Percentiles rank a stretch among this genome's conserved stretches.
phyloP scores from a whole-genome alignment of 2,329 filamentous ascomycete genomes.

The Sporothrix dimorphospora region DNA sequence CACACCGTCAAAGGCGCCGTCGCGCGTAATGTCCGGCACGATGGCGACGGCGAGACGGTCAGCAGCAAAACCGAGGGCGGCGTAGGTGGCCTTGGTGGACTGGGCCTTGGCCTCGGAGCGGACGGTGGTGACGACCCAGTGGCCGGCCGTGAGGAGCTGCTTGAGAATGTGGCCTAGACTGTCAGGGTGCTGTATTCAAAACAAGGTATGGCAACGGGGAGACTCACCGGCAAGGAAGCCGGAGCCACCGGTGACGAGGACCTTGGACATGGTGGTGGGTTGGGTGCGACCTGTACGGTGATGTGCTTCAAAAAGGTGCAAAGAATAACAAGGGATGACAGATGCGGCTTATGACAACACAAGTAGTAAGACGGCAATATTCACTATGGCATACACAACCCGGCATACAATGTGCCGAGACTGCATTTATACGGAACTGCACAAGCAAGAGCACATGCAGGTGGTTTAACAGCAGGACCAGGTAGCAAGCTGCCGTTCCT shows the following conservation, averaged over 20 bases:
- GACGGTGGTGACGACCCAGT: constrained; percentile 20
- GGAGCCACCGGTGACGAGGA: constrained; percentile 16
- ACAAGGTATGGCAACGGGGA: background rate
- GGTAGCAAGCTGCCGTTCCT: background rate
- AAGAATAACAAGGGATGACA: too few species aligned
- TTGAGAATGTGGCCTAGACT: background rate
- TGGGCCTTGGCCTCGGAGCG: constrained; percentile 22
- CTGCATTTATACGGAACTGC: background rate
- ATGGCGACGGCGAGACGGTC: constrained; percentile 1
- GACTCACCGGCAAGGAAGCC: constrained; percentile 13
- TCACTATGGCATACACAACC: background rate
- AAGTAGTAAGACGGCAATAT: background rate
- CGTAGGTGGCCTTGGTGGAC: background rate
- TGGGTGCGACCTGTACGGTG: too few species aligned
- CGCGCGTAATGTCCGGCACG: constrained; percentile 14
- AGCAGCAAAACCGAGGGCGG: background rate
- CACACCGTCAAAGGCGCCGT: constrained; percentile 19
- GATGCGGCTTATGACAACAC: background rate
- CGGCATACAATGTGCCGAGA: background rate
- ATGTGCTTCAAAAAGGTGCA: too few species aligned
- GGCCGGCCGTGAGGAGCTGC: constrained; percentile 8
- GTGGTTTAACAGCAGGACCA: background rate
- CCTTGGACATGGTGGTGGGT: background rate
- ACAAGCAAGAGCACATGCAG: background rate
- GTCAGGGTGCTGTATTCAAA: background rate